Base-by-base conservation (phyloP, 1,284 basidiomycete genomes). In the Heterobasidion parviporum region DNA sequence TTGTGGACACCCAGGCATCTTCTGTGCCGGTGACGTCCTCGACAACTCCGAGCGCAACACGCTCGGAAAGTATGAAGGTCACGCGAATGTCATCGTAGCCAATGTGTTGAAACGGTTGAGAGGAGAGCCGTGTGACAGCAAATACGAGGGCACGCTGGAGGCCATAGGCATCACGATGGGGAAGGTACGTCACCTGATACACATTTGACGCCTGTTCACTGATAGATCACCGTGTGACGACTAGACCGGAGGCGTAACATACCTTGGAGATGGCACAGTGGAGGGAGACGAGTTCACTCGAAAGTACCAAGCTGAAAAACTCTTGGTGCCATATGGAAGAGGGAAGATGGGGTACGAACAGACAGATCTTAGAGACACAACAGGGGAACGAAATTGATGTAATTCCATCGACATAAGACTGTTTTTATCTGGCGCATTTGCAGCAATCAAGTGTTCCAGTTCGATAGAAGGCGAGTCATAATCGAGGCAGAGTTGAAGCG, bases 1-100 rank as follows among this genome's bases (percentile, higher is more conserved):
- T 3, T 59, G 61, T 9, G 67, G 65, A 1, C 70, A 81, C 63
- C 70, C 76, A 0, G 71, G 72, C 46, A 76, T 85, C 15, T 83
- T 83, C 63, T 82, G 81, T 0, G 70, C 67, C 3, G 83, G 83
- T 8, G 83, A 85, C 64, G 72, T 81, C 53, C 75, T 82, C 55
- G 76, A 55, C 49, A 55, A 50, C n/a, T 20, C 9, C 2, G 54
- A 55, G 26, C 54, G 54, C 4, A 15, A 38, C 16, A 38, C 48
- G 16, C n/a, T 55, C 14, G 26, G 18, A 15, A 55, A 55, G 36
- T 55, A 51, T 15, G 36, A 8, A 15, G 9, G 20, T 6, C 54
- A 55, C 32, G 54, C 54, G 15, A 16, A n/a, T 16, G 54, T 51
- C 18, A 45, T 55, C 38, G 35, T 33, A 4, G 54, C 47, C 10